phyloP scores from a whole-genome alignment of 441 rosid species.

The Pelargonium cotyledonis region DNA sequence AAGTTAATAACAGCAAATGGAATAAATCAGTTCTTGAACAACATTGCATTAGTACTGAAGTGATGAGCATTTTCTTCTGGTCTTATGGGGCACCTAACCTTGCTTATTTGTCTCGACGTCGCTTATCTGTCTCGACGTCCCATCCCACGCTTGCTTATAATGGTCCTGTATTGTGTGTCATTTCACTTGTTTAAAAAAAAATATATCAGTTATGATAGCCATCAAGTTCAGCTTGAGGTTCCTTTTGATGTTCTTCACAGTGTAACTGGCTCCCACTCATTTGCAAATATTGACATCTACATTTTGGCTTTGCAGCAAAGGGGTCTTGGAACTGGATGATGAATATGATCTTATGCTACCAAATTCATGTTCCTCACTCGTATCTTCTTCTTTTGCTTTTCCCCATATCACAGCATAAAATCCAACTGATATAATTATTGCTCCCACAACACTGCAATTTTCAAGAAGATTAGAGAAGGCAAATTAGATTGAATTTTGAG shows the following conservation, averaged over 20 bases:
- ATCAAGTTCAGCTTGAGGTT: neutral
- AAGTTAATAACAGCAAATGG: no score
- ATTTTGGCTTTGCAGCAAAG: neutral
- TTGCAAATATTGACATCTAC: slow-evolving; percentile 2
- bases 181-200: no score
- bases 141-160: no score
- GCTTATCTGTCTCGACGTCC: no score
- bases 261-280: neutral
- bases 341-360: neutral
- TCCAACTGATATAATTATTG: neutral
- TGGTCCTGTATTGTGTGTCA: no score
- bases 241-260: neutral
- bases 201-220: neutral
- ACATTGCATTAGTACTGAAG: no score
- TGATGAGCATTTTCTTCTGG: no score
- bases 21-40: no score
- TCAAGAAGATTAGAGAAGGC: neutral
- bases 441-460: slow-evolving; percentile 6
- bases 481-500: neutral
- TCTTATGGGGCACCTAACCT: no score
- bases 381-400: slow-evolving; percentile 1
- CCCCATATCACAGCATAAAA: slow-evolving; percentile 5
- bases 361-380: neutral
- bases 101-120: no score
- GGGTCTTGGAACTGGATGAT: neutral